Evolutionary conservation across 225 moss, liverwort and hornwort species (phyloP), one percentile per base, ranked within the genome.

Genomic region (Physcomitrium patens): DNA sequence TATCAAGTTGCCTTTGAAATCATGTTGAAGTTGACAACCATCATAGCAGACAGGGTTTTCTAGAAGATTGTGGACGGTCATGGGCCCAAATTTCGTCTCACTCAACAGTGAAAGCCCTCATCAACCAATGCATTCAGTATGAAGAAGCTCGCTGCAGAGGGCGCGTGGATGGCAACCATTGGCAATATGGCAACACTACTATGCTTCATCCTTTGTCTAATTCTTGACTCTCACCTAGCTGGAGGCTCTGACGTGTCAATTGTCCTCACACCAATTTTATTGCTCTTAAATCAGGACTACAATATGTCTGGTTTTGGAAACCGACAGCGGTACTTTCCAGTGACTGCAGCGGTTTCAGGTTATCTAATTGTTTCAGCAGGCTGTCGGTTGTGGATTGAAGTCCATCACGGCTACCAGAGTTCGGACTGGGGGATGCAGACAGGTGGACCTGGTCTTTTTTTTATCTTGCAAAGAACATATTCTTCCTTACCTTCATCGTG

Each of bases 131-230:
- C 91, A 22, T 91, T 92, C 67, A 92, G 89, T 64, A 91, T 93
- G 24, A 91, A 92, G 76, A 93, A 92, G 79, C 91, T 99, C 27
- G 90, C 99, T 27, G 91, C 93, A 41, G 95, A 93, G 69, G 95
- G 93, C 54, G 95, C 93, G 7, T 95, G 95, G 95, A 93, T 99
- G 99, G 95, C 95, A 17, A 86, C 84, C 13, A 92, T 92, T 57
- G 99, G 99, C 77, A 99, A 99, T 28, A 61, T 91, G 26, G 81
- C 99, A 20, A 93, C 93, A 9, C 14, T 93, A 20, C 83, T 95
- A 13, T 95, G 95, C 71, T 93, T 99, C 48, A 69, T 75, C 53
- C 86, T 99, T 53, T 95, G 93, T 78, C 73, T 99, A 19, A 80
- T 91, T 46, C 76, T 99, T 27, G 94, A 99, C 76, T 46, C 91